Percentiles rank a stretch among this genome's conserved stretches.
Conservation (phyloP, 306 rosid genomes). For the Mimosa pudica region DNA sequence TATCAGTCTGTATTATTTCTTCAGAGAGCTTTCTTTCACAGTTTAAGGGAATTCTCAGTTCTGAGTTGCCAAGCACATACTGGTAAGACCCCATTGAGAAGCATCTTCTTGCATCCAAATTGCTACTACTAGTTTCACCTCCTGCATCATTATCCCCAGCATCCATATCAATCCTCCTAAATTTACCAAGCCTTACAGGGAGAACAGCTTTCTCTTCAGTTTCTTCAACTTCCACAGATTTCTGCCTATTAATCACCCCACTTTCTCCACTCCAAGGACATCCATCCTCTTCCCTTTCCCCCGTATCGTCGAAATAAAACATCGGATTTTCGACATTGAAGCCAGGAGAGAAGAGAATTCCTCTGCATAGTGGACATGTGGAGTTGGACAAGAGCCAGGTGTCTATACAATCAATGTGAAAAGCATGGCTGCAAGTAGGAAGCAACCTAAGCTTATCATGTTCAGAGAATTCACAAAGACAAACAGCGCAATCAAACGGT, state of each 20-base stretch:
- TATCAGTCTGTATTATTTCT: conserved; percentile 50
- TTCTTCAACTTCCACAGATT: conserved; percentile 71
- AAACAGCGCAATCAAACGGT: conserved; percentile 96
- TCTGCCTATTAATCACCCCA: conserved; percentile 54
- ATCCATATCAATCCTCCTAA: conserved; percentile 57
- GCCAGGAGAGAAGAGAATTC: conserved; percentile 68
- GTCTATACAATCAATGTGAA: conserved; percentile 89
- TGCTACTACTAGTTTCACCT: conserved; percentile 94
- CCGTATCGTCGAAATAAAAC: conserved; percentile 71
- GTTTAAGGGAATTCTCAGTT: conserved; percentile 67
- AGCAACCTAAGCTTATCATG: conserved; percentile 90
- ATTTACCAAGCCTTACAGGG: conserved; percentile 89
- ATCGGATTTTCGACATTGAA: conserved; percentile 73
- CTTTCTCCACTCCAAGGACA: conserved; percentile 53
- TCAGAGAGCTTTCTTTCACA: conserved; percentile 40
- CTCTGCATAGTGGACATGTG: conserved; percentile 94
- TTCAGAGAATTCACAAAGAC: conserved; percentile 81
- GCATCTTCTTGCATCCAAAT: conserved; percentile 94
- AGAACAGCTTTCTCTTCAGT: conserved; percentile 65
- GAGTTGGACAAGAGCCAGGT: conserved; percentile 96
- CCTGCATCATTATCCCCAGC: conserved; percentile 54
- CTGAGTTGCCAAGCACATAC: conserved; percentile 75
- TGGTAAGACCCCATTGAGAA: conserved; percentile 95
- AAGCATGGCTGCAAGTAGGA: conserved; percentile 97
- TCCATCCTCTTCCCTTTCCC: conserved; percentile 82